Evolutionary conservation across 352 stramenopile genomes (phyloP).

Genomic region (Globisporangium cylindrosporum): DNA sequence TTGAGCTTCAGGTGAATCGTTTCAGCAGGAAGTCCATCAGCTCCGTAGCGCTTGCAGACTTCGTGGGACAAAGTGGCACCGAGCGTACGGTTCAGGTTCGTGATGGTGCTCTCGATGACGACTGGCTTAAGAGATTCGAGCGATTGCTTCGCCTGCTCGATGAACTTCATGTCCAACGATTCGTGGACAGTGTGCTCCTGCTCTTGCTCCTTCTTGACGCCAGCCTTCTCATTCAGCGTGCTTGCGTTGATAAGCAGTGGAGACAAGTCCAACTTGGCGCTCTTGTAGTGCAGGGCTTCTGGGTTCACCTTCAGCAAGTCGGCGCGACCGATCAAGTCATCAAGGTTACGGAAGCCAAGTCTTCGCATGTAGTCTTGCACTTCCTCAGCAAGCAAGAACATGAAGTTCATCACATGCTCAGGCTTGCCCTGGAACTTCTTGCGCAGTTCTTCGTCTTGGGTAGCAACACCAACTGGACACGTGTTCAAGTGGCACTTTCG

Average conservation of each 20-base stretch:
- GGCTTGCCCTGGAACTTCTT: conserved; percentile 95
- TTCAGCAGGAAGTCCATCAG: conserved; percentile 87
- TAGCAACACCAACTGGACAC: conserved; percentile 97
- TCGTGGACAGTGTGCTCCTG: conserved; percentile 91
- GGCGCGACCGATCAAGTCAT: conserved; percentile 93
- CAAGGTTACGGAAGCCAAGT: conserved; percentile 90
- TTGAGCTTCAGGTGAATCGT: conserved; percentile 94
- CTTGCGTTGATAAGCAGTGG: conserved; percentile 92
- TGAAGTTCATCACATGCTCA: conserved; percentile 97
- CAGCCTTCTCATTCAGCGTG: conserved; percentile 89
- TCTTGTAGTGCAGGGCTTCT: conserved; percentile 69
- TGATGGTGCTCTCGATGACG: conserved; percentile 64
- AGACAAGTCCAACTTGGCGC: conserved; percentile 87
- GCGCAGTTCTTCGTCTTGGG: conserved; percentile 94
- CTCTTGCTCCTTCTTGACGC: conserved; percentile 75
- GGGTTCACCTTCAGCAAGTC: conserved; percentile 93
- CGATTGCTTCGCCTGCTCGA: conserved; percentile 79
- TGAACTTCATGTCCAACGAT: conserved; percentile 91
- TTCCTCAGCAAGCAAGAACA: conserved; percentile 96
- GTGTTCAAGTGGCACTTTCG: conserved; percentile 97
- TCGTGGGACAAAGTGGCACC: conserved; percentile 94
- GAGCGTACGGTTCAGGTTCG: conserved; percentile 93
- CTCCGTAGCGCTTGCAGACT: conserved; percentile 92
- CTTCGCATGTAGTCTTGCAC: conserved; percentile 75
- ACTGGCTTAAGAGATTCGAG: conserved; percentile 81